Conservation (phyloP, 1,284 basidiomycete genomes). For the Anthracocystis setariae region DNA sequence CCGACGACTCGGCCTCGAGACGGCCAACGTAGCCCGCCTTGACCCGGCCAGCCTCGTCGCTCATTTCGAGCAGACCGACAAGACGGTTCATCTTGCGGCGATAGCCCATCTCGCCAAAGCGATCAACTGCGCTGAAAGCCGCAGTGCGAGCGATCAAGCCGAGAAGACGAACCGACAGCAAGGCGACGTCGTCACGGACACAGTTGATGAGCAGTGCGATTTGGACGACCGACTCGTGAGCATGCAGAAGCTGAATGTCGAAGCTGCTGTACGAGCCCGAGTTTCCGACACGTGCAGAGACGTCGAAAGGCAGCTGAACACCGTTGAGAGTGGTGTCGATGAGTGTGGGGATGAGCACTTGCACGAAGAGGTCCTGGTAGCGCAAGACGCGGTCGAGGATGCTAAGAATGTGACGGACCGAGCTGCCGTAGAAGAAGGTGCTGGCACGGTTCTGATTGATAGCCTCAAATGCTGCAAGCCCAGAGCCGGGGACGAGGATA, state of each 20-base stretch:
- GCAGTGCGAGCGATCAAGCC: constrained; percentile 73
- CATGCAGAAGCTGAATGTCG: constrained; percentile 75
- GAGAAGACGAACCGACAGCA: constrained; percentile 84
- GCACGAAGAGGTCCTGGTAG: constrained; percentile 87
- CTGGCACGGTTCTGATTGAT: constrained; percentile 78
- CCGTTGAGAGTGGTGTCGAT: constrained; percentile 70
- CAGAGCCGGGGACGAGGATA: constrained; percentile 72
- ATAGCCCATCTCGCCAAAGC: constrained; percentile 70
- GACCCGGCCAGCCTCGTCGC: constrained; percentile 85
- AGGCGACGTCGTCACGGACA: constrained; percentile 78
- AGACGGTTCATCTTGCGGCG: constrained; percentile 72
- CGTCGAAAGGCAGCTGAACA: constrained; percentile 42
- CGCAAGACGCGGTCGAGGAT: constrained; percentile 85
- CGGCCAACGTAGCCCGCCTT: constrained; percentile 80
- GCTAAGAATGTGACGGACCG: constrained; percentile 81
- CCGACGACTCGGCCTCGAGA: constrained; percentile 71
- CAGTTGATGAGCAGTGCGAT: constrained; percentile 84
- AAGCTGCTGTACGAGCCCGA: constrained; percentile 77
- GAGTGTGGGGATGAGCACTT: constrained; percentile 84
- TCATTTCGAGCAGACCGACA: constrained; percentile 82
- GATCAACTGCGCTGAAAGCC: constrained; percentile 72
- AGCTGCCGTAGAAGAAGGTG: constrained; percentile 75
- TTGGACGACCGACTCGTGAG: constrained; percentile 79
- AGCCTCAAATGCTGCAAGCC: constrained; percentile 65
- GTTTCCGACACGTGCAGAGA: constrained; percentile 49